phyloP scores from a whole-genome alignment of 768 basidiomycete species.

The Butyriboletus loyo region DNA sequence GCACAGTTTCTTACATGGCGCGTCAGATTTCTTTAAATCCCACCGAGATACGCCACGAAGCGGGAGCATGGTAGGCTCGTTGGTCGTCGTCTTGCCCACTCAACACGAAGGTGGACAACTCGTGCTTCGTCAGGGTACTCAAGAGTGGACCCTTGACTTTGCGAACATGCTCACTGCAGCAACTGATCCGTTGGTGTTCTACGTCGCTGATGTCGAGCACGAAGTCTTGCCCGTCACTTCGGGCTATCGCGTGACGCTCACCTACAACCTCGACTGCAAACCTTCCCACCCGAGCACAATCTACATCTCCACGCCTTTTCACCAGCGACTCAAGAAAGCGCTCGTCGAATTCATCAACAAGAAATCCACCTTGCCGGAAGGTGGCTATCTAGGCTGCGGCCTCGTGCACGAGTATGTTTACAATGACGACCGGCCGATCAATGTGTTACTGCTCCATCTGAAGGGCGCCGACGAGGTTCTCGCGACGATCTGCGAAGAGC shows the following conservation, averaged over 20 bases:
- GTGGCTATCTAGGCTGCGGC: constrained; percentile 36
- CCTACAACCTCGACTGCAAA: constrained; percentile 34
- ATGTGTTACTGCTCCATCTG: neutral
- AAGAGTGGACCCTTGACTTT: constrained; percentile 40
- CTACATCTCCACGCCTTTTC: neutral
- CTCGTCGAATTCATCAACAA: constrained; percentile 20
- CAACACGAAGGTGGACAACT: constrained; percentile 6
- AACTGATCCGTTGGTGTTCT: constrained; percentile 31
- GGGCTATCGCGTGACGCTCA: constrained; percentile 43
- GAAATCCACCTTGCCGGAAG: constrained; percentile 26
- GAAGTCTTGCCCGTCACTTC: constrained; percentile 39
- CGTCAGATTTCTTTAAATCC: constrained; percentile 2
- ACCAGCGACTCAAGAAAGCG: neutral
- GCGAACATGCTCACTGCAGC: constrained; percentile 9
- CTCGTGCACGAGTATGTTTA: constrained; percentile 32
- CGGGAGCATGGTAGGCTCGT: constrained; percentile 47
- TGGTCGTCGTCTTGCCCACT: constrained; percentile 49
- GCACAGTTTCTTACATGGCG: neutral
- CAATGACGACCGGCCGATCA: neutral
- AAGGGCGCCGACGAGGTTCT: constrained; percentile 1
- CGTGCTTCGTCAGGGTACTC: neutral
- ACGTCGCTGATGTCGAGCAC: constrained; percentile 44
- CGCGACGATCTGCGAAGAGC: neutral
- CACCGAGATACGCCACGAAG: constrained; percentile 36
- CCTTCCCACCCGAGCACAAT: neutral